Evolutionary conservation across 306 rosid genomes (phyloP).

Genomic region (Inga oerstediana): DNA sequence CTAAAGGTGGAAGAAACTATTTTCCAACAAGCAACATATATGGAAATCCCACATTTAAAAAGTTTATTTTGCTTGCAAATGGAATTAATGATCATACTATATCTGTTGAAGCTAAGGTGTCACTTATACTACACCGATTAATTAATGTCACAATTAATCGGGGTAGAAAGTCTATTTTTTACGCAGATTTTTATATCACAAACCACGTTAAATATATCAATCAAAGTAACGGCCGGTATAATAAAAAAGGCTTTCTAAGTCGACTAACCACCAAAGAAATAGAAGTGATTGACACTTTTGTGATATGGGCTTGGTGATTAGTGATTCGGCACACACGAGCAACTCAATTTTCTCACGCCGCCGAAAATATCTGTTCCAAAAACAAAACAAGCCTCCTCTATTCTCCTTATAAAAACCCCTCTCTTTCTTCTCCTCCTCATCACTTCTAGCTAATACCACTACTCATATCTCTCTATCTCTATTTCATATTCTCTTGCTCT

Average conservation of each 20-base stretch:
- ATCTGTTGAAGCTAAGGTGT: too few relatives aligned
- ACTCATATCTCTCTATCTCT: not conserved
- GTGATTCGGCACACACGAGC: not conserved
- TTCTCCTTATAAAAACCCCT: not conserved
- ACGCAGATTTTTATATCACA: too few relatives aligned
- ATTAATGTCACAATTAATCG: too few relatives aligned
- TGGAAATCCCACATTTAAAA: not conserved
- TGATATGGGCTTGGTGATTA: not conserved
- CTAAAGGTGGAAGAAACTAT: too few relatives aligned
- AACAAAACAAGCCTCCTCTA: not conserved
- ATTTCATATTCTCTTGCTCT: not conserved
- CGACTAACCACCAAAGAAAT: too few relatives aligned
- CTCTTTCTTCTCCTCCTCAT: not conserved
- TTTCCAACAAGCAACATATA: too few relatives aligned
- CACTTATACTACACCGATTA: too few relatives aligned
- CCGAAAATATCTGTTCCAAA: constrained; percentile 24
- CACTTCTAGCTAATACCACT: not conserved
- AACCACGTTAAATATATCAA: too few relatives aligned
- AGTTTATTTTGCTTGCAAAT: not conserved
- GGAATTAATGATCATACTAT: too few relatives aligned
- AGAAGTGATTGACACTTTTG: not conserved
- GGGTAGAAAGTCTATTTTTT: too few relatives aligned
- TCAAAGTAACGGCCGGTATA: too few relatives aligned
- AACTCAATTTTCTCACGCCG: constrained; percentile 66
- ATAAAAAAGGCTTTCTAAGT: too few relatives aligned